Percentiles rank a stretch among this genome's conserved stretches.
These are phyloP conservation scores for Linum trigynum DNA, from an alignment of 345 rosid genomes.

Conservation along the genomic window DNA sequence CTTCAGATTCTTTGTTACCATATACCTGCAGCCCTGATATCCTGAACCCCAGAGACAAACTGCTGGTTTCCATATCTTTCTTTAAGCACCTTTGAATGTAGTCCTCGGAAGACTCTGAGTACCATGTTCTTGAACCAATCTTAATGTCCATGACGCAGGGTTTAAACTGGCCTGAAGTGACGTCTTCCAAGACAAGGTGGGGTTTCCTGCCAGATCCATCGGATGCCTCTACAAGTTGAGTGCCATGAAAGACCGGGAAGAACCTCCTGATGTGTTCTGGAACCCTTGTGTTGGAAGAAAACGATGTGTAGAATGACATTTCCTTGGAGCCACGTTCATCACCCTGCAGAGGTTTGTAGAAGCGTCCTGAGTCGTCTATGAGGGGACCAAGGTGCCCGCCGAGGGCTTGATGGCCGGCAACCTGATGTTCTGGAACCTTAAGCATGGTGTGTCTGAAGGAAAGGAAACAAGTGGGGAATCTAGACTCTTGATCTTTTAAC, in stretches of 20 bases:
- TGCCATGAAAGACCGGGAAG: conserved; percentile 71
- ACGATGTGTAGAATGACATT: conserved; percentile 58
- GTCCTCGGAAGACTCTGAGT: conserved; percentile 62
- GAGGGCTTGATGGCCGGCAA: conserved; percentile 76
- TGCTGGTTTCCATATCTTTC: conserved; percentile 55
- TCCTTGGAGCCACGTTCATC: conserved; percentile 64
- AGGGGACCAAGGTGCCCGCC: conserved; percentile 69
- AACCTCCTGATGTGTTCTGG: conserved; percentile 56
- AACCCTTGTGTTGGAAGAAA: conserved; percentile 42
- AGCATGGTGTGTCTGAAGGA: conserved; percentile 37
- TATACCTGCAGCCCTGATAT: conserved; percentile 63
- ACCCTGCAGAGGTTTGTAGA: conserved; percentile 84
- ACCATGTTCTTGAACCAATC: conserved; percentile 96
- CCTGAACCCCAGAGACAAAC: conserved; percentile 55
- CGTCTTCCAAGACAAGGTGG: conserved; percentile 64
- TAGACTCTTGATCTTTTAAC: neutral
- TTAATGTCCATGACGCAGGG: conserved; percentile 81
- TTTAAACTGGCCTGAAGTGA: conserved; percentile 22
- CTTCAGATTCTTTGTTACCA: conserved; percentile 28
- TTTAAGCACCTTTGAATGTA: conserved; percentile 49
- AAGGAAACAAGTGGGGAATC: neutral
- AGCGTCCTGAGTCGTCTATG: conserved; percentile 65
- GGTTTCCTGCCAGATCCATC: conserved; percentile 56
- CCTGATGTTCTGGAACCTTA: conserved; percentile 84
- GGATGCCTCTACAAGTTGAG: conserved; percentile 61